Base-by-base conservation (phyloP, 2,329 filamentous ascomycete genomes). In the Emmonsiellopsis sp. region DNA sequence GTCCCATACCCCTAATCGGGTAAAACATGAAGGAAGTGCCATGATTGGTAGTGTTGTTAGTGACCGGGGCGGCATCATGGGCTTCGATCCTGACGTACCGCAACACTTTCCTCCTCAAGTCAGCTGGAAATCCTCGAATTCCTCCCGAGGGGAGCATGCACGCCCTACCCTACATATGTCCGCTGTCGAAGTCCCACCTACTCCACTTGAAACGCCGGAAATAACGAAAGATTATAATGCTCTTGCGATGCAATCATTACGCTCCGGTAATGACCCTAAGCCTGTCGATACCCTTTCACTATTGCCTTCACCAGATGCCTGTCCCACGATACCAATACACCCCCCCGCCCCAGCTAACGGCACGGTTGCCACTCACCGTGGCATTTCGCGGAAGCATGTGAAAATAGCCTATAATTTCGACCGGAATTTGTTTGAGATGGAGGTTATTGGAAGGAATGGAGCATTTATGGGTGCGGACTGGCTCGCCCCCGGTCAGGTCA, bases 301-400 rank as follows among this genome's bases (percentile, higher is more conserved):
- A 14, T 69, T 79, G 3, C 75, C 77, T 9, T 77, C 77, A 32
- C 77, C 77, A 2, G 68, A 77, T 52, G 72, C 77, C 53, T 78
- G 75, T 57, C 78, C 78, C 5, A 72, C 81, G 5, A 77, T 85
- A 46, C 80, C 81, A 5, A 81, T 85, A 36, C 82, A 83, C 58
- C 78, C 81, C 17, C 76, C 76, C 2, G 68, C 69, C 32, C 73
- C 73, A 13, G 63, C 70, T 39, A 70, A 74, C 45, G 76, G 71
- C 43, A 68, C 60, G 53, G 69, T 75, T 2, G 72, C 72, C 10
- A 74, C 74, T 13, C 78, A 82, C 57, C 79, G 77, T 56, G 77
- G 76, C 43, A 84, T 85, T 36, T 85, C 82, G 3, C 74, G 81
- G 27, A 76, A 81, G 60, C 82, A 85, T 62, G 75, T 82, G 51